Evolutionary conservation across 768 basidiomycete genomes (phyloP).

Genomic region (Ramaria sp.): DNA sequence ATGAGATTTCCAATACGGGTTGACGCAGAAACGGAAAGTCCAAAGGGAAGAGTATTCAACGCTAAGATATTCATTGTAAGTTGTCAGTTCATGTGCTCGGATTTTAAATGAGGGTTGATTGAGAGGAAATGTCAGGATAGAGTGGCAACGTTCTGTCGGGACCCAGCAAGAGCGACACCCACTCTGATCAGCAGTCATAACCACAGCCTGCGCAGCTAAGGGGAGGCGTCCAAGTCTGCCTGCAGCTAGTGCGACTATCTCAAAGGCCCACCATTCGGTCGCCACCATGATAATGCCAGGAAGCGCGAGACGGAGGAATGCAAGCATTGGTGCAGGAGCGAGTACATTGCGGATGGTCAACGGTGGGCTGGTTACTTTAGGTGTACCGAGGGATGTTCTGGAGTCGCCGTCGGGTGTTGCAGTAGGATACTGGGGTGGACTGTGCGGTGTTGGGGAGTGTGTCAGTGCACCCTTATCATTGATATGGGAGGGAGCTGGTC

Average conservation of each 20-base stretch:
- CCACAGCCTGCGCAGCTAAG: conserved; percentile 65
- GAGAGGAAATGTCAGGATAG: neutral
- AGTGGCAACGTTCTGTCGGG: neutral
- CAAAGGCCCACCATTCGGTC: conserved; percentile 74
- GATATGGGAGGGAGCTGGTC: conserved; percentile 3
- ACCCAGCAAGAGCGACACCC: conserved; percentile 7
- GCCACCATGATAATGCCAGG: conserved; percentile 74
- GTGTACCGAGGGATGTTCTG: neutral
- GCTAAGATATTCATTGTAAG: conserved; percentile 24
- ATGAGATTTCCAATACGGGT: conserved; percentile 65
- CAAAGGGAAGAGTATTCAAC: conserved; percentile 66
- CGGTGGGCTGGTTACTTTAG: neutral
- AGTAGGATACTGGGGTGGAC: neutral
- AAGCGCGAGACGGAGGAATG: conserved; percentile 57
- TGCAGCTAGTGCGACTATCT: conserved; percentile 71
- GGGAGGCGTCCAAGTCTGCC: conserved; percentile 57
- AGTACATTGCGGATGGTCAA: neutral
- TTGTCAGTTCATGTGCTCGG: neutral
- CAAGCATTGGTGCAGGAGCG: conserved; percentile 25
- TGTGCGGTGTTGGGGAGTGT: neutral
- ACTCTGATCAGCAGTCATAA: conserved; percentile 78
- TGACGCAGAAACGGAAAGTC: conserved; percentile 54
- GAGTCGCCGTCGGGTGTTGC: neutral
- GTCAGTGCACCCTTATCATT: neutral
- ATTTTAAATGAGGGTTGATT: too few relatives aligned